These are phyloP conservation scores for Porogramme epimiltina DNA, from an alignment of 1,284 basidiomycete species.

Conservation along the genomic window DNA sequence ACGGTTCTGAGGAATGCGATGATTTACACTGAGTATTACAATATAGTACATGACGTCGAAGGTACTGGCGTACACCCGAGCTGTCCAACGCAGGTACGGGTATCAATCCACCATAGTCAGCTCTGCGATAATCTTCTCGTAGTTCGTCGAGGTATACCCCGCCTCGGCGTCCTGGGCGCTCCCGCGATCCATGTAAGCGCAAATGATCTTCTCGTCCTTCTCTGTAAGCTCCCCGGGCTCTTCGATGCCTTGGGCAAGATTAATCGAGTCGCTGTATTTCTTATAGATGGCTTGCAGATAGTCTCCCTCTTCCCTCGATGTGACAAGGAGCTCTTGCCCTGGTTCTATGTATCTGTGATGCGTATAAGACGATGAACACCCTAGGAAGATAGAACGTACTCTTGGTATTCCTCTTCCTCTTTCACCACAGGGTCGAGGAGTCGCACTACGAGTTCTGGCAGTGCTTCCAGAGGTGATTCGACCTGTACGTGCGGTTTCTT, in stretches of 20 bases:
- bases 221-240: constrained; percentile 37
- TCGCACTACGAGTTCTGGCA: constrained; percentile 62
- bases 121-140: constrained; percentile 37
- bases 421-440: constrained; percentile 70
- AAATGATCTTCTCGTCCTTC: constrained; percentile 39
- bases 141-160: constrained; percentile 36
- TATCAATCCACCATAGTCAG: constrained; percentile 20
- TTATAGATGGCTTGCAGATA: constrained; percentile 46
- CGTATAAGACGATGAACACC: background rate
- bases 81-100: background rate
- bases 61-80: no score
- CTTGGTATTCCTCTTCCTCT: constrained; percentile 81
- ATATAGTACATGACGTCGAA: no score
- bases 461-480: constrained; percentile 52
- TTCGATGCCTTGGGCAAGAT: constrained; percentile 44
- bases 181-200: constrained; percentile 40
- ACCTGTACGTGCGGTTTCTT: constrained; percentile 28
- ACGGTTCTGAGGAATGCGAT: no score
- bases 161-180: constrained; percentile 35
- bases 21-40: no score
- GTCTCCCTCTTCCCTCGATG: constrained; percentile 41
- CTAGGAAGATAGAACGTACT: constrained; percentile 42
- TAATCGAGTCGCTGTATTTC: constrained; percentile 56
- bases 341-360: constrained; percentile 70
- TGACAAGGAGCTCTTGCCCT: constrained; percentile 61